Evolutionary conservation across 2,329 filamentous ascomycete genomes (phyloP).

Genomic region (Phyllosticta citriasiana): DNA sequence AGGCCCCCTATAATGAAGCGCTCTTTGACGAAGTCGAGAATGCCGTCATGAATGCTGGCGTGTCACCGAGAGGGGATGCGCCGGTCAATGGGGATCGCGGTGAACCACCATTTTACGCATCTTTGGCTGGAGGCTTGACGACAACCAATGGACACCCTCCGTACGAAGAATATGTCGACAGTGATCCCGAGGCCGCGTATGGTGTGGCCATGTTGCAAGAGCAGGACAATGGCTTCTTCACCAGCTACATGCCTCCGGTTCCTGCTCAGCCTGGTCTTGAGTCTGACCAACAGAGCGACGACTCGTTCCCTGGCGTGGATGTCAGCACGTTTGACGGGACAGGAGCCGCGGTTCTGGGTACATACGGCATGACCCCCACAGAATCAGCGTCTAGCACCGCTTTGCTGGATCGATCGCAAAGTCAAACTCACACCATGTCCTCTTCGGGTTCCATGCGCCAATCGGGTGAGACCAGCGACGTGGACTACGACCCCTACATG

Average conservation of each 20-base stretch:
- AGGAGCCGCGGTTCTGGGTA: not conserved
- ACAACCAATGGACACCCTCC: constrained; percentile 40
- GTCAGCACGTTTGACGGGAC: not conserved
- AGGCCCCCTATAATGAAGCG: constrained; percentile 32
- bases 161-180: constrained; percentile 51
- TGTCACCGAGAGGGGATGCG: not conserved
- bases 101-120: constrained; percentile 14
- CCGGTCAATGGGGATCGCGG: not conserved
- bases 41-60: constrained; percentile 33
- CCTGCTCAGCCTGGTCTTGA: not conserved
- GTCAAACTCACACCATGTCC: constrained; percentile 30
- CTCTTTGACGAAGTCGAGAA: constrained; percentile 48
- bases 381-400: not conserved
- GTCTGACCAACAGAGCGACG: not conserved
- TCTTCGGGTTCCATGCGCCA: constrained; percentile 36
- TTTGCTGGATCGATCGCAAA: constrained; percentile 15
- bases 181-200: constrained; percentile 77
- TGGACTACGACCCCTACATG: constrained; percentile 43
- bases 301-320: not conserved
- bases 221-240: not conserved
- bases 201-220: constrained; percentile 64
- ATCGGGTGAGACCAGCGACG: constrained; percentile 33
- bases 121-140: constrained; percentile 20
- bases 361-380: not conserved
- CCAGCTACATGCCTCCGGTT: not conserved